Evolutionary conservation across 257 asterid species (phyloP).

Genomic region (Ajuga chamaepitys): DNA sequence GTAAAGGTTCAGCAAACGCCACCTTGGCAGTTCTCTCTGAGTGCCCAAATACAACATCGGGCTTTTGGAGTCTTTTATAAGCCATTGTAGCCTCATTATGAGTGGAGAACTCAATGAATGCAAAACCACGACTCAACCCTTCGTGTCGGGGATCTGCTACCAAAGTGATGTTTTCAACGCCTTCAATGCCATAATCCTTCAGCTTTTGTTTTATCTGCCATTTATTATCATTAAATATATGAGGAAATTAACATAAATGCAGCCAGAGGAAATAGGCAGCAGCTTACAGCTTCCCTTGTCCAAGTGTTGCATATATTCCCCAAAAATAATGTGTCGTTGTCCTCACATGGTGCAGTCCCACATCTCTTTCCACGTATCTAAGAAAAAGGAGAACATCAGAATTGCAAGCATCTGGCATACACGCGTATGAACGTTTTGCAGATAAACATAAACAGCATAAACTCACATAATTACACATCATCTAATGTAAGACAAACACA

Average conservation of each 20-base stretch:
- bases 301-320: slow-evolving; percentile 66
- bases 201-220: slow-evolving; percentile 44
- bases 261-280: background rate
- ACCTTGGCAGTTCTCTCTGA: slow-evolving; percentile 57
- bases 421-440: background rate
- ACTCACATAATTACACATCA: background rate
- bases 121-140: slow-evolving; percentile 65
- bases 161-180: slow-evolving; percentile 42
- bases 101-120: slow-evolving; percentile 50
- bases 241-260: background rate
- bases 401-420: background rate
- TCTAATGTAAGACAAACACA: background rate
- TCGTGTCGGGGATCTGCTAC: slow-evolving; percentile 51
- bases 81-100: slow-evolving; percentile 55
- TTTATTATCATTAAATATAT: background rate
- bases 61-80: slow-evolving; percentile 53
- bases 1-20: slow-evolving; percentile 63
- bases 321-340: slow-evolving; percentile 51
- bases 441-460: background rate
- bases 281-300: slow-evolving; percentile 50
- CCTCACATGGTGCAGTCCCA: slow-evolving; percentile 53
- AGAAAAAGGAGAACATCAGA: slow-evolving; percentile 14
- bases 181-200: slow-evolving; percentile 50
- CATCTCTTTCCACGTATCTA: slow-evolving; percentile 68
- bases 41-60: slow-evolving; percentile 53